These are phyloP conservation scores for Parasitella parasitica DNA, from an alignment of 371 early-diverging fungal species.

Conservation along the genomic window DNA sequence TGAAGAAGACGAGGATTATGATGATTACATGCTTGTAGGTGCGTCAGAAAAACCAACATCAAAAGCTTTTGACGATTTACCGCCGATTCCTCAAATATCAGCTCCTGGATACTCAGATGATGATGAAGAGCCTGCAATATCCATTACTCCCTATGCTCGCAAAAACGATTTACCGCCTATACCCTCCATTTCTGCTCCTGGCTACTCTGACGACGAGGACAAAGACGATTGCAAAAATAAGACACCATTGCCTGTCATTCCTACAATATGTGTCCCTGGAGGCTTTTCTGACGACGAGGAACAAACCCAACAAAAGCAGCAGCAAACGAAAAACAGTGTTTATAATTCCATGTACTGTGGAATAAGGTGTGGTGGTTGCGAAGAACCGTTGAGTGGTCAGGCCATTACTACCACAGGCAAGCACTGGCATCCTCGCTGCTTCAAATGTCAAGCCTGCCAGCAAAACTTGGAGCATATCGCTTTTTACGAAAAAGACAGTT, in stretches of 20 bases:
- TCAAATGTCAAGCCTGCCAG: constrained; percentile 69
- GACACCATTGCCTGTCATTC: constrained; percentile 4
- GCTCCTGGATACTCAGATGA: constrained; percentile 8
- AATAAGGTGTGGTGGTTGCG: constrained; percentile 52
- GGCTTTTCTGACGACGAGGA: constrained; percentile 14
- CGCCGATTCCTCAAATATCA: constrained; percentile 12
- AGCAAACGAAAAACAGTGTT: neutral
- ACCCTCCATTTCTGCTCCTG: constrained; percentile 14
- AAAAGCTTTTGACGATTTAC: neutral
- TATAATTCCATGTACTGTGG: constrained; percentile 17
- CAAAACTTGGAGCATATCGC: constrained; percentile 59
- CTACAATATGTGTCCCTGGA: constrained; percentile 12
- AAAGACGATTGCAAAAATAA: neutral
- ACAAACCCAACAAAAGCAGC: neutral
- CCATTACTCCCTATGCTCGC: neutral
- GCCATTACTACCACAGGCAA: constrained; percentile 65
- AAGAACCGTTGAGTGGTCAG: constrained; percentile 51
- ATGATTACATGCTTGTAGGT: neutral
- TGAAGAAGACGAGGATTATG: neutral
- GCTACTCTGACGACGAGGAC: constrained; percentile 16
- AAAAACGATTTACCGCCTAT: constrained; percentile 17
- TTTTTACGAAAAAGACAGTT: constrained; percentile 63
- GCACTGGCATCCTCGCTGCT: constrained; percentile 73
- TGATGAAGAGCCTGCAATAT: neutral
- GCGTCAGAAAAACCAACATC: neutral